Conservation (phyloP, 2,329 filamentous ascomycete genomes). For the Colletotrichum camelliae region DNA sequence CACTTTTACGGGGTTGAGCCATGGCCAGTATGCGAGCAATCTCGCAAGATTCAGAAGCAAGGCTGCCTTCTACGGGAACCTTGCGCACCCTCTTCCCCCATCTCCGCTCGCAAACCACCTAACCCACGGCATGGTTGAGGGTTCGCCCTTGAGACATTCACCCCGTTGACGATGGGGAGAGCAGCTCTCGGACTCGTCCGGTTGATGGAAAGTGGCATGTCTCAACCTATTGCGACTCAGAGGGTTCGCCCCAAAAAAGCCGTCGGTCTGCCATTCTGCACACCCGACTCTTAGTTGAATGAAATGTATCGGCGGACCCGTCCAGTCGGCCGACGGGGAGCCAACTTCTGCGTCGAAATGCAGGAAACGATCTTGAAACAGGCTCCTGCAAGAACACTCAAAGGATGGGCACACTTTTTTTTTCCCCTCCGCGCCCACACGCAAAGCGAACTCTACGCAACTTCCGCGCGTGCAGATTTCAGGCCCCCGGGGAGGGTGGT, state of each 20-base stretch:
- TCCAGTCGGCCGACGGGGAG: slow-evolving; percentile 5
- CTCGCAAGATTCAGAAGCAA: not conserved
- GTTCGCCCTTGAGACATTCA: not conserved
- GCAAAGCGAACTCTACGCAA: not conserved
- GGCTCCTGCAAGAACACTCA: not conserved
- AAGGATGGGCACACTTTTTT: not conserved
- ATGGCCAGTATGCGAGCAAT: not conserved
- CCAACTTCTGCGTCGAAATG: not conserved
- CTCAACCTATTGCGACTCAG: not conserved
- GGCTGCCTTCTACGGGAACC: not conserved
- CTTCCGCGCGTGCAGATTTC: not conserved
- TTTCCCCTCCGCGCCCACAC: not conserved
- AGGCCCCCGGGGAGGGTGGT: not conserved
- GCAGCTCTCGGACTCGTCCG: not conserved
- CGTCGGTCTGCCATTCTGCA: not conserved
- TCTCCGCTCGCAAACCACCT: not conserved
- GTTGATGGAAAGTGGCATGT: not conserved
- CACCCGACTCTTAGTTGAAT: not conserved
- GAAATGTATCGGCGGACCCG: not conserved
- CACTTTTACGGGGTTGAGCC: not conserved
- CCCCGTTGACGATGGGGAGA: not conserved
- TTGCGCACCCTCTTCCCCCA: not conserved
- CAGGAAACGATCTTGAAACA: slow-evolving; percentile 17
- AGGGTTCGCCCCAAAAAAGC: not conserved
- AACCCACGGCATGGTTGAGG: not conserved